These are phyloP conservation scores for Tulasnella sp. DNA, from an alignment of 768 basidiomycete species.

Conservation along the genomic window DNA sequence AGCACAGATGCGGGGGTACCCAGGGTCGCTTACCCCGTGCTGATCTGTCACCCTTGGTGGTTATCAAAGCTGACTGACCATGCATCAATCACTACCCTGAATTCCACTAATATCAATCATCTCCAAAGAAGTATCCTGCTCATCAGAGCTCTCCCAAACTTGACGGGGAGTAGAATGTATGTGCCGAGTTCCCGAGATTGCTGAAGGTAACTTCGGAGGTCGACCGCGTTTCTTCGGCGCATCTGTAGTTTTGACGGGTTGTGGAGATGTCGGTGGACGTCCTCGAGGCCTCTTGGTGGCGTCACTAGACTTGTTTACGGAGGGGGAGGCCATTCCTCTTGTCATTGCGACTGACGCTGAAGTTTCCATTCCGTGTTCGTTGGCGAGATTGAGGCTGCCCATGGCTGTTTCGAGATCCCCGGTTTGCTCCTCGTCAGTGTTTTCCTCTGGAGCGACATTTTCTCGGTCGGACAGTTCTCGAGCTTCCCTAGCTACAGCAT, in stretches of 20 bases:
- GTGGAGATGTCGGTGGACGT: not conserved
- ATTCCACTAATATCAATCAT: constrained; percentile 17
- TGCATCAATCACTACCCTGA: not conserved
- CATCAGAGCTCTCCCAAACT: constrained; percentile 3
- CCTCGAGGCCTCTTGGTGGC: not conserved
- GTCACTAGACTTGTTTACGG: not conserved
- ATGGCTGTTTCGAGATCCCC: not conserved
- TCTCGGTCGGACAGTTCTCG: constrained; percentile 23
- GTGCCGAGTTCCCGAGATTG: not conserved
- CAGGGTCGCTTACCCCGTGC: no score
- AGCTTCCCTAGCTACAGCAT: constrained; percentile 16
- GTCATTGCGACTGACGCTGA: not conserved
- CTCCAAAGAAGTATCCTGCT: constrained; percentile 13
- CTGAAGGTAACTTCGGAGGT: not conserved
- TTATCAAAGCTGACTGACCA: no score
- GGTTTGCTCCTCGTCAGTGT: constrained; percentile 2
- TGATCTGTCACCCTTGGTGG: no score
- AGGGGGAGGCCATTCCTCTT: not conserved
- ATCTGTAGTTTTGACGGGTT: not conserved
- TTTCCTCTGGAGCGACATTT: not conserved
- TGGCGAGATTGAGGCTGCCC: not conserved
- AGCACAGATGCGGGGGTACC: no score
- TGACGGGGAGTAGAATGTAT: not conserved
- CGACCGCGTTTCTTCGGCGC: not conserved
- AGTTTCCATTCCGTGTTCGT: not conserved